Evolutionary conservation across 306 rosid species (phyloP).

Genomic region (Nissolia schottii): DNA sequence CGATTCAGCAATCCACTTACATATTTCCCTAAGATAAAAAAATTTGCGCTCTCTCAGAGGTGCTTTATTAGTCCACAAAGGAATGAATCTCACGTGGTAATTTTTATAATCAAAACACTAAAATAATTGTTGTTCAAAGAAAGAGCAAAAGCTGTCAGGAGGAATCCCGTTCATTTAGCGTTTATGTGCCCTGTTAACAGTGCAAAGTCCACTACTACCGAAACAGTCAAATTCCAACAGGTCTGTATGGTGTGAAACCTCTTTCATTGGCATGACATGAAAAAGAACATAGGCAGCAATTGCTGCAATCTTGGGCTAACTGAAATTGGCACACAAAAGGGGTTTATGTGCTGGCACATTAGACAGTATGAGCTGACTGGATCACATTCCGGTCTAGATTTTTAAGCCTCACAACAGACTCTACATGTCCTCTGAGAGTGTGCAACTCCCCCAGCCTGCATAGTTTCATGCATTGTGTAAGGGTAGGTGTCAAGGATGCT

Average conservation of each 20-base stretch:
- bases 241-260: constrained; percentile 16
- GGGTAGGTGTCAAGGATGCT: not conserved
- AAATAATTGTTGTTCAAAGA: constrained; percentile 17
- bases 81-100: not conserved
- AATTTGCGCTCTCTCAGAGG: not conserved
- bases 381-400: constrained; percentile 44
- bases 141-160: not conserved
- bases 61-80: constrained; percentile 20
- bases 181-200: constrained; percentile 6
- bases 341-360: constrained; percentile 4
- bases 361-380: constrained; percentile 65
- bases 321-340: not conserved
- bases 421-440: constrained; percentile 73
- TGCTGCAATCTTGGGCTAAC: constrained; percentile 20
- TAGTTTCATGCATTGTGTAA: not conserved
- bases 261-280: constrained; percentile 8
- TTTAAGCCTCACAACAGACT: constrained; percentile 68
- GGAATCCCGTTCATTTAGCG: constrained; percentile 3
- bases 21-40: not conserved
- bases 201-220: constrained; percentile 10
- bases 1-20: not conserved
- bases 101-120: not conserved
- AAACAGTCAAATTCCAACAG: constrained; percentile 11
- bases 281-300: constrained; percentile 12
- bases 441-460: constrained; percentile 74